Percentiles rank a stretch among this genome's conserved stretches.
Evolutionary conservation across 257 asterid species (phyloP).

Genomic region (Solanum appendiculatum): DNA sequence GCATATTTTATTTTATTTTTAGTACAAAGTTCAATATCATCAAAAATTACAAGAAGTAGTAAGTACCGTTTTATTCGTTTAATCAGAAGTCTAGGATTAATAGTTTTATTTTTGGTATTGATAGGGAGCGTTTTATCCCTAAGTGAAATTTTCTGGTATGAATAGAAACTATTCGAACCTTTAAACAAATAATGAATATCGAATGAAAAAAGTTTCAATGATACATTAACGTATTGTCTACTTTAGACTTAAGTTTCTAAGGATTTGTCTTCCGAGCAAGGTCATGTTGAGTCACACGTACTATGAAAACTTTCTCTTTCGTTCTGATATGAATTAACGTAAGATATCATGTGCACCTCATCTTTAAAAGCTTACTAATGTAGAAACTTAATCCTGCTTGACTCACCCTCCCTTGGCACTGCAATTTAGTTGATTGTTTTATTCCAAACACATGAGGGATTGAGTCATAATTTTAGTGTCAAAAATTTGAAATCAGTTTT

Average conservation of each 20-base stretch:
- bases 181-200: not conserved
- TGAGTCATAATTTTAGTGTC: not conserved
- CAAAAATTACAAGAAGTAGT: no score
- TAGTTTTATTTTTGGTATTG: not conserved
- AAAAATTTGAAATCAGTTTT: not conserved
- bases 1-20: no score
- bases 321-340: not conserved
- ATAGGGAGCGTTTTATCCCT: rapidly evolving
- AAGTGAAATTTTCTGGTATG: not conserved
- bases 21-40: no score
- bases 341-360: not conserved
- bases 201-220: not conserved
- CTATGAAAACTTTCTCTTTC: not conserved
- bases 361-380: not conserved
- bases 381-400: not conserved
- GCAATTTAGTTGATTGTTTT: not conserved
- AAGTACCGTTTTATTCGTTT: not conserved
- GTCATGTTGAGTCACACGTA: not conserved
- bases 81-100: no score
- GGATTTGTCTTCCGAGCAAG: rapidly evolving
- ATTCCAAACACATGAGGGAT: not conserved
- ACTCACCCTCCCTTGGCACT: not conserved
- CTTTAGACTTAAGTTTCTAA: not conserved
- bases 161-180: not conserved
- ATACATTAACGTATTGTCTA: no score